Evolutionary conservation across 768 basidiomycete genomes (phyloP).

Genomic region (Russula griseocarnosa): DNA sequence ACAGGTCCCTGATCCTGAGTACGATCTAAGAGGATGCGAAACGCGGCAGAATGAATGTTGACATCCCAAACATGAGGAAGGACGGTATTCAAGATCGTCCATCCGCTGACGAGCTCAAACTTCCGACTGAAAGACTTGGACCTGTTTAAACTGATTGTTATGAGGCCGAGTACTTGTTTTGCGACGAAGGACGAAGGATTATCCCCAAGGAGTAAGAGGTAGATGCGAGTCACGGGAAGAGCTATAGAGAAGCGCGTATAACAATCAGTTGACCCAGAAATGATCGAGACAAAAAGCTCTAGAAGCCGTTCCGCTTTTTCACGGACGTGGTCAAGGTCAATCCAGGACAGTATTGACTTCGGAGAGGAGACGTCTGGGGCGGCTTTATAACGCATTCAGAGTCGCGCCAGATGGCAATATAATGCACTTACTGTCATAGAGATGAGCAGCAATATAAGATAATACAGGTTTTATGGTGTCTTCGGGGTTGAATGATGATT

Average conservation of each 20-base stretch:
- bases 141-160: conserved; percentile 51
- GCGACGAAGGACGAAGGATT: conserved; percentile 59
- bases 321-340: conserved; percentile 47
- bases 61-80: conserved; percentile 66
- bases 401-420: neutral
- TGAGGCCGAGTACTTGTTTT: conserved; percentile 55
- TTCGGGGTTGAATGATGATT: conserved; percentile 65
- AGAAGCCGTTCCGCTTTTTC: conserved; percentile 70
- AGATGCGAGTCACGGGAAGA: conserved; percentile 75
- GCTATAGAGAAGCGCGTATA: conserved; percentile 68
- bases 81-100: conserved; percentile 66
- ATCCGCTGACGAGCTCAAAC: conserved; percentile 83
- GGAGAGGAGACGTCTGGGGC: conserved; percentile 43
- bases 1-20: conserved; percentile 37
- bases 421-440: conserved; percentile 55
- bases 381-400: conserved; percentile 10
- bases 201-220: conserved; percentile 74
- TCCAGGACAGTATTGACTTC: conserved; percentile 51
- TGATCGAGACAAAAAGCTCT: conserved; percentile 55
- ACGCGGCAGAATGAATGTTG: conserved; percentile 60
- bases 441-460: conserved; percentile 78
- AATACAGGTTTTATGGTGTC: conserved; percentile 81
- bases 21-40: conserved; percentile 58
- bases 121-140: conserved; percentile 69
- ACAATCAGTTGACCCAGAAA: conserved; percentile 49